Conservation (phyloP, 1,139 yeast species). For the Diutina mesorugosa region DNA sequence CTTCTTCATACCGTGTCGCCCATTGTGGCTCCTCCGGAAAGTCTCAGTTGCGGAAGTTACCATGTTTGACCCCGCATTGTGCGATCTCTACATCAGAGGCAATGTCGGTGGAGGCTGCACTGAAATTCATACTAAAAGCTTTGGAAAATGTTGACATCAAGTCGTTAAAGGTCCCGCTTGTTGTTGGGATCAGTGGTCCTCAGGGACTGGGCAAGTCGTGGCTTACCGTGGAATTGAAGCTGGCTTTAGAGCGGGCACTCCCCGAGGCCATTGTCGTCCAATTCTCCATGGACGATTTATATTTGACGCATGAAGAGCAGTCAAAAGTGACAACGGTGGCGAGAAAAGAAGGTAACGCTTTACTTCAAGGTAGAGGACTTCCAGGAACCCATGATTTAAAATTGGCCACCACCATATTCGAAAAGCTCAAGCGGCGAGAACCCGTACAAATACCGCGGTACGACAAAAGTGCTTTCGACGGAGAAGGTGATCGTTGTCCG, state of each 20-base stretch:
- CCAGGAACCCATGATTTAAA: slow-evolving; percentile 88
- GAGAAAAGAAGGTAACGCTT: slow-evolving; percentile 25
- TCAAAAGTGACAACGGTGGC: slow-evolving; percentile 5
- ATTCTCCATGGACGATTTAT: slow-evolving; percentile 80
- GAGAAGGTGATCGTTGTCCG: slow-evolving; percentile 65
- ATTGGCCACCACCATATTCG: slow-evolving; percentile 17
- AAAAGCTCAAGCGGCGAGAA: slow-evolving; percentile 6
- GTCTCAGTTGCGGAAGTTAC: too few species aligned
- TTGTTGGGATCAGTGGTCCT: slow-evolving; percentile 73
- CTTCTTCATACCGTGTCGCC: too few species aligned
- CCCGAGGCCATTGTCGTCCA: slow-evolving; percentile 35
- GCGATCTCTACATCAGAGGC: background rate
- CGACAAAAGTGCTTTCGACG: slow-evolving; percentile 63
- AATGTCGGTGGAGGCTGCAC: background rate
- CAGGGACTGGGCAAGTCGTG: slow-evolving; percentile 91
- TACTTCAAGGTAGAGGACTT: slow-evolving; percentile 71
- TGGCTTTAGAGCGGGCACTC: slow-evolving; percentile 18
- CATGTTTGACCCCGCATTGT: background rate
- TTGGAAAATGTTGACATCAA: background rate
- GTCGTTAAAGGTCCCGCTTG: slow-evolving; percentile 25
- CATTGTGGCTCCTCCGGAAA: too few species aligned
- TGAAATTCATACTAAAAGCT: background rate
- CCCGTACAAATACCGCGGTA: slow-evolving; percentile 48
- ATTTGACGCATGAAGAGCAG: slow-evolving; percentile 56
- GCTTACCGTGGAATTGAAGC: slow-evolving; percentile 34